phyloP scores from a whole-genome alignment of 2,329 filamentous ascomycete genomes.

The Trichocomaceae sp. region DNA sequence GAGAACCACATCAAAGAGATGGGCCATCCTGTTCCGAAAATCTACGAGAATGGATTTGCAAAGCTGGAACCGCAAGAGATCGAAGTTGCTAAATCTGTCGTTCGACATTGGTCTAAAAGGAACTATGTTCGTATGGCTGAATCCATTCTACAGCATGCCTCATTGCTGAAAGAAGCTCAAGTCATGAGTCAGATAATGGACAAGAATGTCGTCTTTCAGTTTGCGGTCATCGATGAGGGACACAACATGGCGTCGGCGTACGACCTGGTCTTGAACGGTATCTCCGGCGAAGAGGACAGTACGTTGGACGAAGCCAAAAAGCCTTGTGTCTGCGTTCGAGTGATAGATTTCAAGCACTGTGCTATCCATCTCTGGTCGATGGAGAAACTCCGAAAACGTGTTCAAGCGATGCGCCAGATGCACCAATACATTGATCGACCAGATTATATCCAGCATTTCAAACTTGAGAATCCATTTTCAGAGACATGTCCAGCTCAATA shows the following conservation, averaged over 20 bases:
- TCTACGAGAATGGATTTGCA: constrained; percentile 38
- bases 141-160: constrained; percentile 78
- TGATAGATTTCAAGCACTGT: constrained; percentile 80
- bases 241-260: constrained; percentile 90
- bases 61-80: constrained; percentile 65
- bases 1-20: constrained; percentile 77
- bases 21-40: constrained; percentile 52
- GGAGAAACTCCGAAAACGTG: constrained; percentile 79
- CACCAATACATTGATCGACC: constrained; percentile 94
- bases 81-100: constrained; percentile 58
- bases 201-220: constrained; percentile 89
- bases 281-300: constrained; percentile 77
- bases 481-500: constrained; percentile 89
- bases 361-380: constrained; percentile 92
- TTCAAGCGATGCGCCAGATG: constrained; percentile 91
- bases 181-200: constrained; percentile 97
- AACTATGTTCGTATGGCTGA: constrained; percentile 94
- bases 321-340: constrained; percentile 82
- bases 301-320: constrained; percentile 75
- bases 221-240: constrained; percentile 80
- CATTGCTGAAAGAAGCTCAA: constrained; percentile 87
- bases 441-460: constrained; percentile 88
- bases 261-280: constrained; percentile 88
- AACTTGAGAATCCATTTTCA: constrained; percentile 85
- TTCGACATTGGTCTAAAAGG: constrained; percentile 71